Evolutionary conservation across 495 filamentous ascomycete species (phyloP).

Genomic region (Lasiosphaeriaceae sp.): DNA sequence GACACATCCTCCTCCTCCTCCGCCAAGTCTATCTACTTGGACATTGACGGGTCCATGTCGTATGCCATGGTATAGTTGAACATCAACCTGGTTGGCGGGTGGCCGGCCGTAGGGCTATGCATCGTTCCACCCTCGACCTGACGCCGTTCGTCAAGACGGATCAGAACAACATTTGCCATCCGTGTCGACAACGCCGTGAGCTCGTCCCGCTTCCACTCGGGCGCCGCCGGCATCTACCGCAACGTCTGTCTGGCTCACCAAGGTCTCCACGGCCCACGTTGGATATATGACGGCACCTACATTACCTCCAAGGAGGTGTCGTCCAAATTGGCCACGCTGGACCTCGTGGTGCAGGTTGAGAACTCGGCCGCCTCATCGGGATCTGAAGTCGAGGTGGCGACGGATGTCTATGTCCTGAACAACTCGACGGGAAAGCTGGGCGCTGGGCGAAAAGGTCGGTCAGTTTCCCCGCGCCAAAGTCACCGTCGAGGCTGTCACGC

Average conservation of each 20-base stretch:
- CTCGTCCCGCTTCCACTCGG: slow-evolving; percentile 46
- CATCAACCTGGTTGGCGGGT: slow-evolving; percentile 44
- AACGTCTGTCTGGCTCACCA: slow-evolving; percentile 47
- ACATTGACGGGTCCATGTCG: slow-evolving; percentile 49
- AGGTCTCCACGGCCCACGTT: slow-evolving; percentile 39
- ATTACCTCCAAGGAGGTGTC: slow-evolving; percentile 39
- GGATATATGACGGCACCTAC: slow-evolving; percentile 39
- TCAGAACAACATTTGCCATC: slow-evolving; percentile 43
- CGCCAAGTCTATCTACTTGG: slow-evolving; percentile 40
- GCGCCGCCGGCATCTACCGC: slow-evolving; percentile 46
- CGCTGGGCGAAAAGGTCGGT: not conserved
- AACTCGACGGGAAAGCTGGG: slow-evolving; percentile 13
- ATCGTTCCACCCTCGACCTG: slow-evolving; percentile 47
- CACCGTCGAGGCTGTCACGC: slow-evolving; percentile 26
- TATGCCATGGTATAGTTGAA: slow-evolving; percentile 48
- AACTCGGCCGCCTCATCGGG: slow-evolving; percentile 26
- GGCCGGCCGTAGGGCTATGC: slow-evolving; percentile 52
- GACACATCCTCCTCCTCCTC: slow-evolving; percentile 24
- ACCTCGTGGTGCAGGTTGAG: slow-evolving; percentile 36
- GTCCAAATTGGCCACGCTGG: slow-evolving; percentile 33
- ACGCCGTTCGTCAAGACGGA: slow-evolving; percentile 38
- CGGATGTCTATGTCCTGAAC: slow-evolving; percentile 25
- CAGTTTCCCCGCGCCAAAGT: slow-evolving; percentile 15
- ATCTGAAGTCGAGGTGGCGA: slow-evolving; percentile 26
- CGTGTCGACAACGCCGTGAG: slow-evolving; percentile 43